These are phyloP conservation scores for Mycena olivaceomarginata DNA, from an alignment of 768 basidiomycete genomes.

Conservation along the genomic window DNA sequence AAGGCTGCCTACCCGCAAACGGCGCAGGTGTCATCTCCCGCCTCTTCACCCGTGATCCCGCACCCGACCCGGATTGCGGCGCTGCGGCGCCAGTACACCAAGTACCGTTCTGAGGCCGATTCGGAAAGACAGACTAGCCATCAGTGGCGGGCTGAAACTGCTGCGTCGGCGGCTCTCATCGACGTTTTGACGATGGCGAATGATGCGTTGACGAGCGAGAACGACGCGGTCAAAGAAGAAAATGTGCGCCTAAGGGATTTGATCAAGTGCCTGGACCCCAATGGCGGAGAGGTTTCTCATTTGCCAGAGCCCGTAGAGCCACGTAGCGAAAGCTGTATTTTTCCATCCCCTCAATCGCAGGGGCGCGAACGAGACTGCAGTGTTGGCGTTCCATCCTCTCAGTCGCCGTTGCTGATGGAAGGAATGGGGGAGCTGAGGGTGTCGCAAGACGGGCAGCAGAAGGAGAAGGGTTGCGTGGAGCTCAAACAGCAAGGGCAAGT, in stretches of 20 bases:
- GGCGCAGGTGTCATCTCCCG: not conserved
- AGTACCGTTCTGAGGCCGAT: not conserved
- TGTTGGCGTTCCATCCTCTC: not conserved
- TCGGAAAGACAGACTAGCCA: not conserved
- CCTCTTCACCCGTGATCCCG: not conserved
- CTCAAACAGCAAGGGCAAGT: not conserved
- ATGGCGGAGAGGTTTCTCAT: not conserved
- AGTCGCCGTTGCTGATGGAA: not conserved
- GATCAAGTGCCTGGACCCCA: not conserved
- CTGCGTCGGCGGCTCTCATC: constrained; percentile 16
- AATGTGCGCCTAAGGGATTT: constrained; percentile 6
- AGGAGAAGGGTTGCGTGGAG: not conserved
- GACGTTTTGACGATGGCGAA: not conserved
- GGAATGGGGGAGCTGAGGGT: not conserved
- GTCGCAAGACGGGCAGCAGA: not conserved
- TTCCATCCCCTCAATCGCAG: not conserved
- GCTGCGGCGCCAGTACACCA: constrained; percentile 11
- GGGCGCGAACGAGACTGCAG: not conserved
- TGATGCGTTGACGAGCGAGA: constrained; percentile 23
- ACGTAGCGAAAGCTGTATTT: not conserved
- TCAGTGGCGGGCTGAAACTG: constrained; percentile 18
- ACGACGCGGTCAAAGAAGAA: constrained; percentile 11
- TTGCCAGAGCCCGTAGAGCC: not conserved
- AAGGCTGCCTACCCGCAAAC: not conserved
- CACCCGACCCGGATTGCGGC: not conserved